Percentiles rank a stretch among this genome's conserved stretches.
Conservation (phyloP, 1,284 basidiomycete species). For the Ganoderma meredithae region DNA sequence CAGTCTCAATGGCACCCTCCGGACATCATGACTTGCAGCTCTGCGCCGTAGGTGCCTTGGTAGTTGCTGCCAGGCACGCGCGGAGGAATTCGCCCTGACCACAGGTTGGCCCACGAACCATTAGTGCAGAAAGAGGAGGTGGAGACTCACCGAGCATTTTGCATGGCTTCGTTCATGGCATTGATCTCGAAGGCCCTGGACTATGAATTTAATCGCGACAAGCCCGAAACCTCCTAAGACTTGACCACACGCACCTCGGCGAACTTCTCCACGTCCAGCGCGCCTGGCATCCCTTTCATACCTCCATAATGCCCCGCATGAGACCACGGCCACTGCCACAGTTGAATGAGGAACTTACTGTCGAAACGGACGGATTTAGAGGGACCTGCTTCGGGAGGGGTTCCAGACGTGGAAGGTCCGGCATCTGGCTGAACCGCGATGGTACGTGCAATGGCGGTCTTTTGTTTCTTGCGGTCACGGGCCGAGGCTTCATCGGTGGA, state of each 20-base stretch:
- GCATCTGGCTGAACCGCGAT: conserved; percentile 64
- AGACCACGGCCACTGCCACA: neutral
- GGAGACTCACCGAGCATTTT: conserved; percentile 68
- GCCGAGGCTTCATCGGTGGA: conserved; percentile 46
- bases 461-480: conserved; percentile 73
- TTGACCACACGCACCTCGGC: conserved; percentile 65
- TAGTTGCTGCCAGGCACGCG: conserved; percentile 89
- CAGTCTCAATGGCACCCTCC: conserved; percentile 85
- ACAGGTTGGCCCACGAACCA: neutral
- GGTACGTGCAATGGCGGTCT: conserved; percentile 66
- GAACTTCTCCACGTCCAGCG: conserved; percentile 88
- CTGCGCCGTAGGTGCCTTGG: conserved; percentile 89
- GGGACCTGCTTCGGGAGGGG: conserved; percentile 46
- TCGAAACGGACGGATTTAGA: conserved; percentile 50
- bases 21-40: conserved; percentile 92
- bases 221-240: too few species aligned
- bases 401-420: conserved; percentile 30
- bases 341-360: conserved; percentile 41
- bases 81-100: conserved; percentile 59
- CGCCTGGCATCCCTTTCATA: conserved; percentile 68
- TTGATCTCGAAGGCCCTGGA: conserved; percentile 87
- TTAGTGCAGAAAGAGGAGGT: neutral
- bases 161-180: conserved; percentile 88
- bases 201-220: conserved; percentile 47
- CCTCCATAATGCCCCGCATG: conserved; percentile 44